Evolutionary conservation across 352 stramenopile genomes (phyloP).

Genomic region (Phytophthora sp.): DNA sequence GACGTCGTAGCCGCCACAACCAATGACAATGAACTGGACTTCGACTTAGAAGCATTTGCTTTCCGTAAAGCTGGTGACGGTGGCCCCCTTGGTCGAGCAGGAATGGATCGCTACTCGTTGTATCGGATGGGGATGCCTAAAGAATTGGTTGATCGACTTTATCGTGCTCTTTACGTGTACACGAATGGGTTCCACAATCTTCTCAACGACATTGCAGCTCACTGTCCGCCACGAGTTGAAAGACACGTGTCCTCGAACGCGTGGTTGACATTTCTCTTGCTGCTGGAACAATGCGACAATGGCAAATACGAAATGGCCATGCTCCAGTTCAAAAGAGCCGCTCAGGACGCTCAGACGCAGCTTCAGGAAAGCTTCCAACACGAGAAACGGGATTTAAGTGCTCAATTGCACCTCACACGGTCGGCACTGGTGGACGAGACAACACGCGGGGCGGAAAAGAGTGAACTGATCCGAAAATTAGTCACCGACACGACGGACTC

Average conservation of each 20-base stretch:
- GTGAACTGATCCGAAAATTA: slow-evolving; percentile 50
- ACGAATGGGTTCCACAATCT: slow-evolving; percentile 87
- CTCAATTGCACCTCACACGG: slow-evolving; percentile 40
- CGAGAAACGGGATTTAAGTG: slow-evolving; percentile 47
- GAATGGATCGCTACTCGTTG: slow-evolving; percentile 74
- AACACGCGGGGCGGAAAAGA: slow-evolving; percentile 52
- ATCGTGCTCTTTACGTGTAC: slow-evolving; percentile 85
- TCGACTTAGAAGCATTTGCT: slow-evolving; percentile 48
- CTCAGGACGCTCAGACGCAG: slow-evolving; percentile 55
- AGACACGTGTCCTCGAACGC: slow-evolving; percentile 84
- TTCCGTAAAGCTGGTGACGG: slow-evolving; percentile 51
- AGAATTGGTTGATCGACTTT: slow-evolving; percentile 77
- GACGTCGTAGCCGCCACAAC: slow-evolving; percentile 44
- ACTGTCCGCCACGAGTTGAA: slow-evolving; percentile 66
- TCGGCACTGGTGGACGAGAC: slow-evolving; percentile 43
- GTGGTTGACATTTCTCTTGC: slow-evolving; percentile 75
- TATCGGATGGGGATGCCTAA: slow-evolving; percentile 81
- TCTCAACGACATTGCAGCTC: slow-evolving; percentile 80
- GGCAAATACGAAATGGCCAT: slow-evolving; percentile 89
- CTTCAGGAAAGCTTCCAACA: slow-evolving; percentile 54
- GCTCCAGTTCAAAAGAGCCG: slow-evolving; percentile 85
- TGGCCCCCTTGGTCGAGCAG: slow-evolving; percentile 58
- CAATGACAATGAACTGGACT: slow-evolving; percentile 41
- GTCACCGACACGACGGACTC: slow-evolving; percentile 45
- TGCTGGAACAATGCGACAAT: slow-evolving; percentile 82